Evolutionary conservation across 345 rosid species (phyloP).

Genomic region (Crucihimalaya himalaica): DNA sequence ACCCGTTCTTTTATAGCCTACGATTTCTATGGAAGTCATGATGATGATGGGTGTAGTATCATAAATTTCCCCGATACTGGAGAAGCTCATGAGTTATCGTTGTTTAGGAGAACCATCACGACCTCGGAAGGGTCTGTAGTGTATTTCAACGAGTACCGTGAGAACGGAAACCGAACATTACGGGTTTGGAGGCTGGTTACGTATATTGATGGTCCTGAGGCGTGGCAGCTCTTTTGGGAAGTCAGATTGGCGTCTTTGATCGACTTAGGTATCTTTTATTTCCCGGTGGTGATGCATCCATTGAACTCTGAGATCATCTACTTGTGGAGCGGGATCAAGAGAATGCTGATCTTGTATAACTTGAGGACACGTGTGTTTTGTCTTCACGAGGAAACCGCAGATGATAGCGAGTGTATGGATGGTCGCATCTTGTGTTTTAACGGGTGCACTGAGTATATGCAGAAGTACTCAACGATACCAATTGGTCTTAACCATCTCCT

Average conservation of each 20-base stretch:
- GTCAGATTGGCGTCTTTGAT: not conserved
- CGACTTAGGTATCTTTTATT: not conserved
- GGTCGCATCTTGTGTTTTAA: not conserved
- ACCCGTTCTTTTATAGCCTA: constrained; percentile 7
- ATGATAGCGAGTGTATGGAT: constrained; percentile 14
- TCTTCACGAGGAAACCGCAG: not conserved
- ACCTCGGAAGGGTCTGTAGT: constrained; percentile 18
- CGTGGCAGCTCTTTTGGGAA: not conserved
- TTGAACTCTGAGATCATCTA: constrained; percentile 15
- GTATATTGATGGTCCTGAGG: not conserved
- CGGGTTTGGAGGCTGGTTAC: constrained; percentile 29
- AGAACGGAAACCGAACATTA: not conserved
- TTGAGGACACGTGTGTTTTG: constrained; percentile 17
- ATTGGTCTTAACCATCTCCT: not conserved
- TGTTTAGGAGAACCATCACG: constrained; percentile 9
- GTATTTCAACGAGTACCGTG: constrained; percentile 1
- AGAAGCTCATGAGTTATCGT: not conserved
- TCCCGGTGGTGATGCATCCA: not conserved
- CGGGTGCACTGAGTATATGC: not conserved
- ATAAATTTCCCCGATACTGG: not conserved
- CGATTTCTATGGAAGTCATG: constrained; percentile 15
- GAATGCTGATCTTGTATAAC: constrained; percentile 7
- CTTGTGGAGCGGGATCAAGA: constrained; percentile 8
- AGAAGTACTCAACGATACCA: not conserved
- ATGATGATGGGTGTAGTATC: not conserved